These are phyloP conservation scores for Phytophthora rubi DNA, from an alignment of 352 stramenopile species.

Conservation along the genomic window DNA sequence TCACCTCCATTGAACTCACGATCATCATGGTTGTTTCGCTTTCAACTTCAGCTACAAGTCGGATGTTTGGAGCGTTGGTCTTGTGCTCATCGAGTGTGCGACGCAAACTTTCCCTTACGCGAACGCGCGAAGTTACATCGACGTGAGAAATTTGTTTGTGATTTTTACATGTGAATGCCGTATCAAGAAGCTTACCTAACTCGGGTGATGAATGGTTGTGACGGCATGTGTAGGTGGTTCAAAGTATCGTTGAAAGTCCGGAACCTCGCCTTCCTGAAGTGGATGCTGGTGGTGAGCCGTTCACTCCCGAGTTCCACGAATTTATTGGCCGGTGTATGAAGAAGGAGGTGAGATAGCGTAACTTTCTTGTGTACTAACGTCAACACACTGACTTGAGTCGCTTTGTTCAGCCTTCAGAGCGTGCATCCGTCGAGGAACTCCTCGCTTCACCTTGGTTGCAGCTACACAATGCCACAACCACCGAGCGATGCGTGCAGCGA, in stretches of 20 bases:
- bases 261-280: conserved; percentile 52
- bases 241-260: conserved; percentile 74
- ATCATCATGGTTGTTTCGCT: neutral
- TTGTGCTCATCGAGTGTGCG: conserved; percentile 77
- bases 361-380: neutral
- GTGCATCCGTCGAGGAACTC: conserved; percentile 65
- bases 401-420: conserved; percentile 50
- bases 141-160: conserved; percentile 37
- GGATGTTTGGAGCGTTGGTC: conserved; percentile 79
- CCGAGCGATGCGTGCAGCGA: conserved; percentile 29
- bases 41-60: conserved; percentile 65
- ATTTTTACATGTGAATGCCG: neutral
- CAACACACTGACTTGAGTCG: neutral
- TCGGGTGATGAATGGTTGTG: neutral
- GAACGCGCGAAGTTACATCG: conserved; percentile 68
- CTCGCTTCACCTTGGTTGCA: conserved; percentile 61
- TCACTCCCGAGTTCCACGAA: conserved; percentile 57
- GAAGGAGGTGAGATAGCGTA: conserved; percentile 55
- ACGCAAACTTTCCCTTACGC: conserved; percentile 65
- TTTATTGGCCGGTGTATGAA: conserved; percentile 69
- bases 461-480: conserved; percentile 52
- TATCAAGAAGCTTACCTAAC: neutral
- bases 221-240: conserved; percentile 52
- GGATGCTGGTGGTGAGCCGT: conserved; percentile 32
- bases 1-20: neutral